Conservation (phyloP, 1,284 basidiomycete species). For the Ceratobasidium sp. region DNA sequence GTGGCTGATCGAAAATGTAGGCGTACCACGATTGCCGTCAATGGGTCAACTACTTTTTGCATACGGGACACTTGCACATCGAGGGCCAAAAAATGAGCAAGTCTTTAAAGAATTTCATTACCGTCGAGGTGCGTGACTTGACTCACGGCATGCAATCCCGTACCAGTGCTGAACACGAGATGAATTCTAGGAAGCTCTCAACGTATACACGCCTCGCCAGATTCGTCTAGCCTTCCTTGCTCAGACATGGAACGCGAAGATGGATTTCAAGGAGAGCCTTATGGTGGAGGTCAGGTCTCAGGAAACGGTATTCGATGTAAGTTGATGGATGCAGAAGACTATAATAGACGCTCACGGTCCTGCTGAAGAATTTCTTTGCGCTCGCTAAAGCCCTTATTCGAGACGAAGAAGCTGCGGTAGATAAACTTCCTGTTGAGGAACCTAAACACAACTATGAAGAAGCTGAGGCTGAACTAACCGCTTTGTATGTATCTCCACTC, state of each 20-base stretch:
- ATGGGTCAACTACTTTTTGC: slow-evolving; percentile 99
- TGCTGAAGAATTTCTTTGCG: slow-evolving; percentile 34
- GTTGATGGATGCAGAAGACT: slow-evolving; percentile 52
- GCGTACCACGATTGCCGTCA: slow-evolving; percentile 92
- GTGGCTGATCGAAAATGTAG: slow-evolving; percentile 59
- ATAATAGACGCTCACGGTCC: slow-evolving; percentile 47
- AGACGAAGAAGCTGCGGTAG: slow-evolving; percentile 35
- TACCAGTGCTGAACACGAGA: background rate
- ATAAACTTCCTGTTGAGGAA: slow-evolving; percentile 63
- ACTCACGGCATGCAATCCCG: background rate
- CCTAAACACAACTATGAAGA: slow-evolving; percentile 69
- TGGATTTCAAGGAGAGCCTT: slow-evolving; percentile 94
- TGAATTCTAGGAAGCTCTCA: slow-evolving; percentile 82
- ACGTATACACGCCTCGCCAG: slow-evolving; percentile 88
- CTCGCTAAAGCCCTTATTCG: slow-evolving; percentile 34
- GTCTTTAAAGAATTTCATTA: slow-evolving; percentile 99
- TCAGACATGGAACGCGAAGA: slow-evolving; percentile 91
- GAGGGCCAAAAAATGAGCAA: slow-evolving; percentile 99
- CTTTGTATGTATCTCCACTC: slow-evolving; percentile 31
- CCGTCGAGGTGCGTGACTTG: slow-evolving; percentile 83
- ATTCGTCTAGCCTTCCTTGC: slow-evolving; percentile 94
- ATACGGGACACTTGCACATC: slow-evolving; percentile 98
- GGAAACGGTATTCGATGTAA: slow-evolving; percentile 89
- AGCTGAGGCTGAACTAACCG: slow-evolving; percentile 61
- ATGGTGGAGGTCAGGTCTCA: slow-evolving; percentile 88